phyloP scores from a whole-genome alignment of 2,329 filamentous ascomycete genomes.

The Knufia petricola region DNA sequence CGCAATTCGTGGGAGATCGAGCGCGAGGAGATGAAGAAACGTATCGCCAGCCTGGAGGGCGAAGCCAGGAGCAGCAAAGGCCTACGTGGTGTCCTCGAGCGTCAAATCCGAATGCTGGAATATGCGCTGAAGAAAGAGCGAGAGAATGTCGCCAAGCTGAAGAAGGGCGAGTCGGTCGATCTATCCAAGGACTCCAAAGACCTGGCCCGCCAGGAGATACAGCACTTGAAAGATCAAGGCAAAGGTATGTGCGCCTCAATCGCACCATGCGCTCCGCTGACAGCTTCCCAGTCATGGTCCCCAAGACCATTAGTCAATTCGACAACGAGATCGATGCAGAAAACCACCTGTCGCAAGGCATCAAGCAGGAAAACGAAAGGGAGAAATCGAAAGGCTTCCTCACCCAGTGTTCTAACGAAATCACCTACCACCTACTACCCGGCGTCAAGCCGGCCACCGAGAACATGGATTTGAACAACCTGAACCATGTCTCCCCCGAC shows the following conservation, averaged over 20 bases:
- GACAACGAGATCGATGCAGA: constrained; percentile 36
- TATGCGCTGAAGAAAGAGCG: constrained; percentile 77
- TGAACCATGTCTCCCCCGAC: constrained; percentile 37
- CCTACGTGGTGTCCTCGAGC: constrained; percentile 77
- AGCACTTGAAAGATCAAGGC: constrained; percentile 31
- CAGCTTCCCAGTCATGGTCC: constrained; percentile 11
- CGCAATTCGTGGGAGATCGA: constrained; percentile 99
- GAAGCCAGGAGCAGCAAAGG: constrained; percentile 78
- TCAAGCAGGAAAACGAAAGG: constrained; percentile 48
- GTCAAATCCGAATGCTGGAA: constrained; percentile 84
- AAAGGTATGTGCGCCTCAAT: constrained; percentile 26
- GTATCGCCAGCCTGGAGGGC: constrained; percentile 89
- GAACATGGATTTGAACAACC: constrained; percentile 33
- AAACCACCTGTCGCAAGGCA: constrained; percentile 37
- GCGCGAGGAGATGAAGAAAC: constrained; percentile 95
- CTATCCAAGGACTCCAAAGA: constrained; percentile 36
- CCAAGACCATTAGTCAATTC: constrained; percentile 34
- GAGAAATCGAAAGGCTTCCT: constrained; percentile 56
- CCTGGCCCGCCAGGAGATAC: constrained; percentile 37
- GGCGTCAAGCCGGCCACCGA: constrained; percentile 52
- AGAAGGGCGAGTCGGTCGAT: constrained; percentile 44
- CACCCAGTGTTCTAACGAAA: constrained; percentile 57
- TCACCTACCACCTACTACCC: constrained; percentile 59
- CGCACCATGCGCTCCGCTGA: constrained; percentile 1
- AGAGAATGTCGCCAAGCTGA: constrained; percentile 51